These are phyloP conservation scores for Hypoxylon sp. DNA, from an alignment of 2,329 filamentous ascomycete genomes.

Conservation along the genomic window DNA sequence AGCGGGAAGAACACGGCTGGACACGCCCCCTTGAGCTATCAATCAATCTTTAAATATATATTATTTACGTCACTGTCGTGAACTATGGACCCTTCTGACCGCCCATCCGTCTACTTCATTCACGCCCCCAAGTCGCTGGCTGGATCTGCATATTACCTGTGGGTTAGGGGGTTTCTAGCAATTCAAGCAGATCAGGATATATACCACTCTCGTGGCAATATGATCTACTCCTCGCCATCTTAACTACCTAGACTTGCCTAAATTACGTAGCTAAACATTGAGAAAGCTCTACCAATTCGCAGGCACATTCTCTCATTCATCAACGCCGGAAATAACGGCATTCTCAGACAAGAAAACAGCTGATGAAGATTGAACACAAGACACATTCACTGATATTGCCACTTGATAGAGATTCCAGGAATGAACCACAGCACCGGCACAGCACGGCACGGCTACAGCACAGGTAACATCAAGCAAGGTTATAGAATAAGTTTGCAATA, in stretches of 20 bases:
- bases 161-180: neutral
- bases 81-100: neutral
- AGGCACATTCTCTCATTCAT: neutral
- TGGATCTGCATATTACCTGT: neutral
- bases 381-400: neutral
- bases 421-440: neutral
- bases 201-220: neutral
- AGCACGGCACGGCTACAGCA: too few relatives aligned
- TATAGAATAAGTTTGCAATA: slow-evolving; percentile 7
- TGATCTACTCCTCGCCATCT: neutral
- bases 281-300: neutral
- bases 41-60: neutral
- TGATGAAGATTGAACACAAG: neutral
- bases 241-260: neutral
- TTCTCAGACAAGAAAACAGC: neutral
- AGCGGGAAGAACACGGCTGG: neutral
- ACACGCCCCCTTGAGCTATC: neutral
- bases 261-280: neutral
- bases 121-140: neutral
- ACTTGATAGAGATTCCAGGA: neutral
- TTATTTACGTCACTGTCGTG: slow-evolving; percentile 9
- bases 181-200: neutral
- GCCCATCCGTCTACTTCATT: neutral
- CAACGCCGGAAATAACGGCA: neutral
- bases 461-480: neutral